Conservation (phyloP, 2,329 filamentous ascomycete species). For the Rutstroemia sp. region DNA sequence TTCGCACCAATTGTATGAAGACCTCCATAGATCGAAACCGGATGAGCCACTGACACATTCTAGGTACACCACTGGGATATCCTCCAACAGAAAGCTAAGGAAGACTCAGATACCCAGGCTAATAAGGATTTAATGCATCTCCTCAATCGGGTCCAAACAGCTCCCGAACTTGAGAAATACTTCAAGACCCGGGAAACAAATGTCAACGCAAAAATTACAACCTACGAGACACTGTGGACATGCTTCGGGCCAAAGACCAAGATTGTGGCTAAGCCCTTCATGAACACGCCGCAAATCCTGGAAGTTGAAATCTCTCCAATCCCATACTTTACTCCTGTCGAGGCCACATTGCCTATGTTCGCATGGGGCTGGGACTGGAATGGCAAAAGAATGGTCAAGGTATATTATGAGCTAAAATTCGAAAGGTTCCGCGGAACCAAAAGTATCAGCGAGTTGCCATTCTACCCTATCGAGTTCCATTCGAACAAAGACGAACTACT, state of each 20-base stretch:
- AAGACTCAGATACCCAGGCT: neutral
- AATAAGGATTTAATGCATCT: neutral
- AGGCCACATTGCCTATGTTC: conserved; percentile 10
- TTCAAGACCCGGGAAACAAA: conserved; percentile 8
- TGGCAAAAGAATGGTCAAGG: conserved; percentile 4
- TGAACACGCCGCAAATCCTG: no score
- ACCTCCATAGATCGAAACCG: neutral
- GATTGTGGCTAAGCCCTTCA: no score
- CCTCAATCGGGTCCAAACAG: neutral
- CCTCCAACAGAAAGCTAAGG: no score
- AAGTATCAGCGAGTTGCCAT: neutral
- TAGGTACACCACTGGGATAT: no score
- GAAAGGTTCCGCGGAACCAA: conserved; percentile 5
- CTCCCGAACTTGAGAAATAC: conserved; percentile 8
- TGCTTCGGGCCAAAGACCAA: no score
- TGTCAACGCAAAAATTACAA: conserved; percentile 15
- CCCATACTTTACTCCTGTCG: no score
- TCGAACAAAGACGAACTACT: no score
- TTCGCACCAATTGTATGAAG: neutral
- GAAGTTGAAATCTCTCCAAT: no score
- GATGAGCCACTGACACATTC: no score
- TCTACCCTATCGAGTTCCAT: neutral
- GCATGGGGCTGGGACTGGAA: conserved; percentile 11
- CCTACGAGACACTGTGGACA: no score
- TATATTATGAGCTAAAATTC: neutral